Conservation (phyloP, 2,329 filamentous ascomycete species). For the Sclerotinia borealis region DNA sequence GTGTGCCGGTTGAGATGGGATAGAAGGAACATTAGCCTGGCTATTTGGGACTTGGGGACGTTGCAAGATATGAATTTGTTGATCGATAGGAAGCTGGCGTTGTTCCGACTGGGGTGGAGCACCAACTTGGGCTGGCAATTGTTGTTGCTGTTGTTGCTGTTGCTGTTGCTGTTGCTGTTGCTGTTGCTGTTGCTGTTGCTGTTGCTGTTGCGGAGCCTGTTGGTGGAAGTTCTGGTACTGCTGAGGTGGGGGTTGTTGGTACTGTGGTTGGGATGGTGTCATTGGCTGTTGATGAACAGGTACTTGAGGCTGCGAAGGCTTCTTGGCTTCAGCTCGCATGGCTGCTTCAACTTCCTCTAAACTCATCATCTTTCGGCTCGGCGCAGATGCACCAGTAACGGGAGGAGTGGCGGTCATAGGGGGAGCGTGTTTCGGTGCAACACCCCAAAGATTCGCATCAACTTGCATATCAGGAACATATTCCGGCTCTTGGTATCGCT, state of each 20-base stretch:
- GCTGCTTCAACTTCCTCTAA: slow-evolving; percentile 94
- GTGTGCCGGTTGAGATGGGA: slow-evolving; percentile 58
- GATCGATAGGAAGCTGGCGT: slow-evolving; percentile 18
- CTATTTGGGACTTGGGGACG: slow-evolving; percentile 23
- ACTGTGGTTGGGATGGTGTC: slow-evolving; percentile 16
- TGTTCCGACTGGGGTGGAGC: slow-evolving; percentile 25
- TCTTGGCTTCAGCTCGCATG: slow-evolving; percentile 67
- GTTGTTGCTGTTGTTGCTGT: slow-evolving; percentile 20
- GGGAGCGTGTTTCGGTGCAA: slow-evolving; percentile 49
- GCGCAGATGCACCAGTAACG: slow-evolving; percentile 30
- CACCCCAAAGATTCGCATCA: slow-evolving; percentile 88
- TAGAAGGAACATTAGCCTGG: slow-evolving; percentile 36
- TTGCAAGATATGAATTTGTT: slow-evolving; percentile 29
- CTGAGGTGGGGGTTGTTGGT: slow-evolving; percentile 22
- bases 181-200: slow-evolving; percentile 27
- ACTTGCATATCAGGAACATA: slow-evolving; percentile 87
- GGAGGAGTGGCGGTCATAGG: slow-evolving; percentile 24
- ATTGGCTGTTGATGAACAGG: slow-evolving; percentile 19
- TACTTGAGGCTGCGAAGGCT: slow-evolving; percentile 36
- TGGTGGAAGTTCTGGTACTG: slow-evolving; percentile 22
- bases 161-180: no score
- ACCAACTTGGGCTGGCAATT: slow-evolving; percentile 23
- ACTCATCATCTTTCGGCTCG: slow-evolving; percentile 77
- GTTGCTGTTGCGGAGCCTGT: slow-evolving; percentile 25
- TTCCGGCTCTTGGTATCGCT: slow-evolving; percentile 79